Evolutionary conservation across 257 asterid genomes (phyloP), one percentile per base, ranked within the genome.

Genomic region (Cordia subcordata): DNA sequence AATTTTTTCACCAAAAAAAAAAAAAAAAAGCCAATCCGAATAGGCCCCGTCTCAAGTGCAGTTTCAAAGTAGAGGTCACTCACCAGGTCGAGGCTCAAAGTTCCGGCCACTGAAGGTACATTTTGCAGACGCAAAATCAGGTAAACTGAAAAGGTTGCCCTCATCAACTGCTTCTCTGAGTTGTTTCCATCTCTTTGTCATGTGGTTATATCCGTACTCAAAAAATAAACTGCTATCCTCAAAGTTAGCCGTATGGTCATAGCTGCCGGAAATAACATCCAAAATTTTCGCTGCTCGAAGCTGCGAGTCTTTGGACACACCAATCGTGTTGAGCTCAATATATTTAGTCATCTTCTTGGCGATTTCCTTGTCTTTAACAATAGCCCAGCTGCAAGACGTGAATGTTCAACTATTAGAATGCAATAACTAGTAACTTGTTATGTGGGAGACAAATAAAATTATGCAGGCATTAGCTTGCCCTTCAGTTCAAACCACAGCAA

Each of bases 301-400:
- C 75, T 92, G 98, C 0, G 98, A 88, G 63, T 92, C 98, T 68
- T 88, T 92, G 16, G 98, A 92, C 63, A 91, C 94, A 0, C 98
- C 98, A 12, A 92, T 92, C 22, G 90, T 81, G 80, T 69, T 86
- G 1, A 92, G 59, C 75, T 85, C 88, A 38, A 92, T 79, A 65
- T 59, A 91, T 6, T 91, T 90, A 0, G 85, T 83, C 96, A 91
- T 88, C 67, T 71, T 85, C 82, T 63, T 79, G 5, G 98, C 98
- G 8, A 84, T 77, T 35, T 80, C 93, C 59, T 62, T 49, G 60
- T 92, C 91, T 63, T 86, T 92, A 15, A 92, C 91, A 2, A 92
- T 81, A 27, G 99, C 99, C 99, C 99, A 92, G 11, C 98, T 92
- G 82, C 70, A 68, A 64, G 21, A 46, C 50, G 45, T 39, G 18